Percentiles rank a stretch among this genome's conserved stretches.
These are phyloP conservation scores for Prunus yedoensis DNA, from an alignment of 331 rosid species.

Conservation along the genomic window DNA sequence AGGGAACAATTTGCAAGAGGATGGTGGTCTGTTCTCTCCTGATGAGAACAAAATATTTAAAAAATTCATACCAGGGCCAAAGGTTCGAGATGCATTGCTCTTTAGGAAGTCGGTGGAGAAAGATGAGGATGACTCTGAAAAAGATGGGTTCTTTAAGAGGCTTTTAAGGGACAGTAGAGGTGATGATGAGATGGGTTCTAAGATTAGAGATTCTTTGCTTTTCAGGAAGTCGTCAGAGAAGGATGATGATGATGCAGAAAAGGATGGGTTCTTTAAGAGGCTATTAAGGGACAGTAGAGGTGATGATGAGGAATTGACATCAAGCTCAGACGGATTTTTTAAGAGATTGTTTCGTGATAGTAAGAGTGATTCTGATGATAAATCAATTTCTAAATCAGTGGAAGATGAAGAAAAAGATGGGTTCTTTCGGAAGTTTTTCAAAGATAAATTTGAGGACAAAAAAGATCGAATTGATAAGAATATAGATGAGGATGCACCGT, in stretches of 20 bases:
- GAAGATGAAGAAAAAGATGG: constrained; percentile 92
- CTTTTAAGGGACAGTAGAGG: constrained; percentile 76
- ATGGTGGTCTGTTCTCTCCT: constrained; percentile 49
- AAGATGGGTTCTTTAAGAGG: constrained; percentile 94
- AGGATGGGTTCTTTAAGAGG: constrained; percentile 80
- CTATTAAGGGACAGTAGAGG: constrained; percentile 77
- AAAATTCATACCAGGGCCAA: constrained; percentile 79
- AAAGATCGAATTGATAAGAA: constrained; percentile 50
- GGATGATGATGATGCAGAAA: constrained; percentile 71
- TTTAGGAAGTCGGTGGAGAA: constrained; percentile 85
- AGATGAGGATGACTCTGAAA: constrained; percentile 70
- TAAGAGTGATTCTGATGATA: constrained; percentile 70
- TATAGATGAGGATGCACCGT: constrained; percentile 46
- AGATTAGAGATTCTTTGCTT: constrained; percentile 66
- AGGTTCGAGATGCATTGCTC: constrained; percentile 82
- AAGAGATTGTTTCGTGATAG: constrained; percentile 87
- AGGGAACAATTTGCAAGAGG: constrained; percentile 54
- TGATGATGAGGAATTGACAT: constrained; percentile 60
- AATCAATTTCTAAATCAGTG: constrained; percentile 39
- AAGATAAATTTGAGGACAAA: constrained; percentile 77
- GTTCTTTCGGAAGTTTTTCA: constrained; percentile 66
- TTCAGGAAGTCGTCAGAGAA: constrained; percentile 77
- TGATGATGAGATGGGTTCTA: constrained; percentile 70
- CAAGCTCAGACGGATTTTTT: constrained; percentile 65
- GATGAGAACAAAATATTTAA: constrained; percentile 79